These are phyloP conservation scores for Fraxinus cuspidata DNA, from an alignment of 257 asterid species.

Conservation along the genomic window DNA sequence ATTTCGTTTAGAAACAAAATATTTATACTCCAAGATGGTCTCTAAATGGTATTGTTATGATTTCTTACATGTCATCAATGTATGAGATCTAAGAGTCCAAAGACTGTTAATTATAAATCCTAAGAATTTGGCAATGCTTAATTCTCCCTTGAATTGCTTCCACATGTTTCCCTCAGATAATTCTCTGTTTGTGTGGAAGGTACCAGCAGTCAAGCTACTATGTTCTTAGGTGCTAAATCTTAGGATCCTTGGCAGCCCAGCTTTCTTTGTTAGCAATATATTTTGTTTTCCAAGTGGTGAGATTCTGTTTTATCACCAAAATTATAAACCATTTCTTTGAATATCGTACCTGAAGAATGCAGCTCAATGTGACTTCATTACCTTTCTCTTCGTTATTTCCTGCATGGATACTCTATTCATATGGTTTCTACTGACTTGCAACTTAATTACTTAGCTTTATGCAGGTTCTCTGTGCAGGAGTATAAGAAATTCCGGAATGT, in stretches of 20 bases:
- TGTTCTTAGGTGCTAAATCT: background rate
- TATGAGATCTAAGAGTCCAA: constrained; percentile 12
- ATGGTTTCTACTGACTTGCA: constrained; percentile 56
- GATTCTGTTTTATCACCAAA: background rate
- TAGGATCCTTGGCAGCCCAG: constrained; percentile 17
- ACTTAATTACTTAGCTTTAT: constrained; percentile 65
- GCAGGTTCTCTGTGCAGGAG: constrained; percentile 93
- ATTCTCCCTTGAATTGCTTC: constrained; percentile 10
- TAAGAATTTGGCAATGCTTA: constrained; percentile 13
- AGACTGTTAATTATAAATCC: constrained; percentile 12
- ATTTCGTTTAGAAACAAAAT: background rate
- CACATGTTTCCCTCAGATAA: constrained; percentile 6
- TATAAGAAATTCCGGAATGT: constrained; percentile 70
- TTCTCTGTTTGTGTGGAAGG: constrained; percentile 13
- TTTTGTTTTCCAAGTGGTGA: constrained; percentile 1
- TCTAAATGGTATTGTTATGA: constrained; percentile 13
- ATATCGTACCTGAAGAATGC: constrained; percentile 17
- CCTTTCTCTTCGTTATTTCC: constrained; percentile 22
- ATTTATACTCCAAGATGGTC: background rate
- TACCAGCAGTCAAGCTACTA: constrained; percentile 18
- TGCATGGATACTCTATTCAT: constrained; percentile 20
- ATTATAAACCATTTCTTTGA: background rate
- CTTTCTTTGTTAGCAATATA: constrained; percentile 10
- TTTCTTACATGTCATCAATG: constrained; percentile 12
- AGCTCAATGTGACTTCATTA: background rate